Percentiles rank a stretch among this genome's conserved stretches.
Conservation (phyloP, 352 stramenopile genomes). For the Phytopythium chamaehyphon region DNA sequence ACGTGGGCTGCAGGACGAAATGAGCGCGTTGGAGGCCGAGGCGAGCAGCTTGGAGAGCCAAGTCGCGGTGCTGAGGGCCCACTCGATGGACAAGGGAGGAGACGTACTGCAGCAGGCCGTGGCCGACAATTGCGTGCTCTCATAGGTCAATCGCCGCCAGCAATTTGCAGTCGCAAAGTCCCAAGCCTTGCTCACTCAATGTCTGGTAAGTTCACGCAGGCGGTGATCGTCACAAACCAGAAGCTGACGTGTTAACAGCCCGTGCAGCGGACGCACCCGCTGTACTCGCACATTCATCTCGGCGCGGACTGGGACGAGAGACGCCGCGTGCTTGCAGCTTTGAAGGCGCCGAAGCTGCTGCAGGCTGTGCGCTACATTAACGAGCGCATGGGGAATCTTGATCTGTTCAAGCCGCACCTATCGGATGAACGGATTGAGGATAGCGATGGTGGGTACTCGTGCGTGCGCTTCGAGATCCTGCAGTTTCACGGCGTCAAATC, state of each 20-base stretch:
- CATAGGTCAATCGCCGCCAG: conserved; percentile 11
- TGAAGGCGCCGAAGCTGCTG: conserved; percentile 14
- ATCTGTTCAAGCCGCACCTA: conserved; percentile 5
- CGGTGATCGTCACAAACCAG: background rate
- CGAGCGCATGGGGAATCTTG: conserved; percentile 3
- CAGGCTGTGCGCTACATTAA: conserved; percentile 21
- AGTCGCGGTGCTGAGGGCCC: too few species aligned
- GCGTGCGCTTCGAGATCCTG: conserved; percentile 12
- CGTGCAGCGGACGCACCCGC: conserved; percentile 15
- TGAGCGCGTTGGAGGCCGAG: too few species aligned
- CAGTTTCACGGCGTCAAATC: conserved; percentile 23
- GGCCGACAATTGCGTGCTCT: background rate
- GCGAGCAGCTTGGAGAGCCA: too few species aligned
- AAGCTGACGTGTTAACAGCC: conserved; percentile 3
- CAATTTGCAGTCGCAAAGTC: conserved; percentile 17
- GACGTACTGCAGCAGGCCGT: too few species aligned
- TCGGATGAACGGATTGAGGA: conserved; percentile 19
- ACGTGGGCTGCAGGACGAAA: too few species aligned
- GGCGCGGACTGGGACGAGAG: conserved; percentile 12
- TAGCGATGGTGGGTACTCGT: conserved; percentile 22
- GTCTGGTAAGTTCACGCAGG: conserved; percentile 4
- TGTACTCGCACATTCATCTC: conserved; percentile 18
- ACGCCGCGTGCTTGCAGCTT: conserved; percentile 7
- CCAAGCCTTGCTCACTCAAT: conserved; percentile 20
- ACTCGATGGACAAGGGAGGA: too few species aligned